Evolutionary conservation across 1,284 basidiomycete genomes (phyloP), one percentile per base, ranked within the genome.

Genomic region (Ceratobasidium sp.): DNA sequence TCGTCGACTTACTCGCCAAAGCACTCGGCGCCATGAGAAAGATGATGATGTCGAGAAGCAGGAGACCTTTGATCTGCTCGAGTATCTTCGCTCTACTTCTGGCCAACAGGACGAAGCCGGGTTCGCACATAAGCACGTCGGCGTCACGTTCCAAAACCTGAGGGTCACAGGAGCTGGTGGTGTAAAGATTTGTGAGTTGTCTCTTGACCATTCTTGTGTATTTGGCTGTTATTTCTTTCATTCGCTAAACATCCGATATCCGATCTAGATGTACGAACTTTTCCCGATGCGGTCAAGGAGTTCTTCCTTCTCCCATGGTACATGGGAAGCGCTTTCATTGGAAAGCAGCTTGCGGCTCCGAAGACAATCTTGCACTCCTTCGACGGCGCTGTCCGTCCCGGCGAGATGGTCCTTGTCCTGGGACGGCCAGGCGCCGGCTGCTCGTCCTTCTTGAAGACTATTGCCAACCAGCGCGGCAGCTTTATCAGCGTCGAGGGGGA

Each of bases 71-170:
- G 75, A 77, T 28, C 44, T 77, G 64, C 75, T 77, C 23, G 75
- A 77, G 4, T 77, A 77, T 20, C 40, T 77, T 28, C 75, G 75
- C 20, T 58, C 51, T 18, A 77, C 75, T 28, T 77, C 75, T 42
- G 75, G 75, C 53, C 44, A 77, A 26, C 75, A 58, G n/a, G 91
- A 95, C 79, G 84, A 87, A 40, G 92, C 93, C 6, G 94, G 94
- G 4, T 93, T 96, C 82, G 91, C 91, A 82, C 92, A 92, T 84
- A 97, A 97, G 87, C 91, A 92, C 80, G 93, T 96, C 51, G 94
- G 94, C 51, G 93, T 95, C 42, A 90, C 91, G 33, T 96, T 94
- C 92, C 89, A 94, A 71, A 87, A 92, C 80, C 85, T 95, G 0
- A 88, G 92, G 77, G 95, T 96, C 64, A 66, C 39, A 20, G 40